Evolutionary conservation across 2,329 filamentous ascomycete genomes (phyloP).

Genomic region (Stagonosporopsis tanaceti): DNA sequence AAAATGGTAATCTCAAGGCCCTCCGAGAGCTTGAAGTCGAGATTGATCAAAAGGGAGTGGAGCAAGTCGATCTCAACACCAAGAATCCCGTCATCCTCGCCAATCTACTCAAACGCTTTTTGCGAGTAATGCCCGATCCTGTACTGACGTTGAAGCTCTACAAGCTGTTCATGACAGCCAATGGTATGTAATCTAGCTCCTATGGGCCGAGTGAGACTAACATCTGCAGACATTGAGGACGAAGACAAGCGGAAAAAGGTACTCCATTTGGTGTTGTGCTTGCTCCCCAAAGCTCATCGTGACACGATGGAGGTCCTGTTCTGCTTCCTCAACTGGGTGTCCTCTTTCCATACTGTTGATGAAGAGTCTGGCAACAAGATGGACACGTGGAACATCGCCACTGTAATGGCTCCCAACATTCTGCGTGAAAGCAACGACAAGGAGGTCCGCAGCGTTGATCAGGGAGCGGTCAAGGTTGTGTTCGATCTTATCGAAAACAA

Average conservation of each 20-base stretch:
- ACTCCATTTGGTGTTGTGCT: slow-evolving; percentile 88
- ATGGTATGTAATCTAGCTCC: slow-evolving; percentile 63
- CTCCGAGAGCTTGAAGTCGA: slow-evolving; percentile 84
- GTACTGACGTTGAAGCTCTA: slow-evolving; percentile 95
- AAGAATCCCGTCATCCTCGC: slow-evolving; percentile 94
- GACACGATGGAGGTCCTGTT: slow-evolving; percentile 96
- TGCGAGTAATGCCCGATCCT: slow-evolving; percentile 92
- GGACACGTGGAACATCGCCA: slow-evolving; percentile 97
- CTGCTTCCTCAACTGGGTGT: slow-evolving; percentile 95
- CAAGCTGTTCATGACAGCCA: slow-evolving; percentile 85
- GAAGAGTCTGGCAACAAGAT: slow-evolving; percentile 98
- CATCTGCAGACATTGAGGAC: slow-evolving; percentile 72
- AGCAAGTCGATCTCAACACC: slow-evolving; percentile 83
- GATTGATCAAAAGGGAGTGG: slow-evolving; percentile 86
- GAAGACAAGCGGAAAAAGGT: slow-evolving; percentile 82
- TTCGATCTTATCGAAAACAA: slow-evolving; percentile 91
- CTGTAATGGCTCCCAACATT: slow-evolving; percentile 96
- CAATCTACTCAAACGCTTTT: slow-evolving; percentile 91
- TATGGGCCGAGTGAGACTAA: slow-evolving; percentile 21
- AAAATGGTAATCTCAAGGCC: slow-evolving; percentile 98
- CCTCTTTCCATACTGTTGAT: slow-evolving; percentile 95
- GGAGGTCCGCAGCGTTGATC: slow-evolving; percentile 75
- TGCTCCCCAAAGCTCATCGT: slow-evolving; percentile 89
- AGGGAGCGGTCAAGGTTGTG: slow-evolving; percentile 91
- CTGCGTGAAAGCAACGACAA: slow-evolving; percentile 71